phyloP scores from a whole-genome alignment of 805 yeast genomes.

The Barnettozyma sucrosica region DNA sequence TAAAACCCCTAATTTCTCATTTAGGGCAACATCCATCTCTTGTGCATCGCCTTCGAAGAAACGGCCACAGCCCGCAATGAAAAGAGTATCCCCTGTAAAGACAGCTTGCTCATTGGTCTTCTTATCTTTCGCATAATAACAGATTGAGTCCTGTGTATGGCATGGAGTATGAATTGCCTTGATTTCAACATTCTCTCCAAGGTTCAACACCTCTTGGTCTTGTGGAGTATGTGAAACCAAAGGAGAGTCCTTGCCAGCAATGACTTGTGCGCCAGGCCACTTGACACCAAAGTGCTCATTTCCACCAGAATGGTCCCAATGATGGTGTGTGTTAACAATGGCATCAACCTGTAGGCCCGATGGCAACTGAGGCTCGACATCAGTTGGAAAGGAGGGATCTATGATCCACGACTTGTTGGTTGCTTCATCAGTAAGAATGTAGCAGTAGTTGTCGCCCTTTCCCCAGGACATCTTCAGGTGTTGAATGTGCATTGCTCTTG shows the following conservation, averaged over 20 bases:
- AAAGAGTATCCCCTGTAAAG: conserved; percentile 93
- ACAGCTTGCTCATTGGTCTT: conserved; percentile 62
- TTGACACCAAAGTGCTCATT: conserved; percentile 37
- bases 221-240: conserved; percentile 65
- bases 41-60: conserved; percentile 87
- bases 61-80: conserved; percentile 93
- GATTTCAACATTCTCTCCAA: conserved; percentile 61
- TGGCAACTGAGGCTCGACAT: conserved; percentile 22
- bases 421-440: conserved; percentile 61
- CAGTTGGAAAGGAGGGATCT: conserved; percentile 81
- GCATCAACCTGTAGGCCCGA: conserved; percentile 50
- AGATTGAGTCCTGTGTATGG: conserved; percentile 94
- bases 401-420: conserved; percentile 74
- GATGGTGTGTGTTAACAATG: conserved; percentile 95
- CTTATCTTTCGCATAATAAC: conserved; percentile 67
- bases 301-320: conserved; percentile 92
- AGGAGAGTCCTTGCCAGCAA: conserved; percentile 83
- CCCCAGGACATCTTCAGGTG: conserved; percentile 94
- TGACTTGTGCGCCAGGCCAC: conserved; percentile 49
- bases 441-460: conserved; percentile 85
- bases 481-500: conserved; percentile 70
- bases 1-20: conserved; percentile 48
- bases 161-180: conserved; percentile 94
- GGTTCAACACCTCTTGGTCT: conserved; percentile 51
- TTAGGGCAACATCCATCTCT: conserved; percentile 74